Percentiles rank a stretch among this genome's conserved stretches.
These are phyloP conservation scores for Penicillium aurantiogriseum DNA, from an alignment of 2,329 filamentous ascomycete genomes.

Conservation along the genomic window DNA sequence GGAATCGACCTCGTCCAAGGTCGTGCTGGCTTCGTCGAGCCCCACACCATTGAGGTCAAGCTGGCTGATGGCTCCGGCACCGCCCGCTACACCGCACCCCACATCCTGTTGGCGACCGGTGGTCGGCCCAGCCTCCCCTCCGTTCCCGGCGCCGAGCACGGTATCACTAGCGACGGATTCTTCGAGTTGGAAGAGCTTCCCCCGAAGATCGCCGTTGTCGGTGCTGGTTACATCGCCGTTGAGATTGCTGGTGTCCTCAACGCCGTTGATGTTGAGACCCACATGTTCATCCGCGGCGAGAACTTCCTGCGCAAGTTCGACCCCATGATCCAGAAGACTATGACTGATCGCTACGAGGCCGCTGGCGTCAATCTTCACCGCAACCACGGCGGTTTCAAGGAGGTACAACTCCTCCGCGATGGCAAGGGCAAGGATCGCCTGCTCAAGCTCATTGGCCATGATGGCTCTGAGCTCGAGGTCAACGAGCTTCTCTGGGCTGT, in stretches of 20 bases:
- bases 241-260: conserved; percentile 53
- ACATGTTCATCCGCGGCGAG: conserved; percentile 52
- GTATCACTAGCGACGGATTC: conserved; percentile 53
- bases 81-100: conserved; percentile 43
- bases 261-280: conserved; percentile 50
- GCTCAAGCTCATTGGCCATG: conserved; percentile 45
- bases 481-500: conserved; percentile 54
- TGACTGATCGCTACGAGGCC: conserved; percentile 53
- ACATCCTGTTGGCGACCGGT: conserved; percentile 51
- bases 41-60: conserved; percentile 47
- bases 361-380: conserved; percentile 50
- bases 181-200: conserved; percentile 53
- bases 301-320: conserved; percentile 53
- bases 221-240: conserved; percentile 53
- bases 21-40: conserved; percentile 46
- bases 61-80: conserved; percentile 43
- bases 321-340: conserved; percentile 53
- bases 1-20: conserved; percentile 53
- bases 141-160: conserved; percentile 48
- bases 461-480: conserved; percentile 46
- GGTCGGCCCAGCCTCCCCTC: conserved; percentile 46
- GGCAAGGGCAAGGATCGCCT: conserved; percentile 49
- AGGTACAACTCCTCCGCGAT: conserved; percentile 46
- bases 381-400: conserved; percentile 48
- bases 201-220: conserved; percentile 51